These are phyloP conservation scores for Globisporangium recalcitrans DNA, from an alignment of 352 stramenopile genomes.

Conservation along the genomic window DNA sequence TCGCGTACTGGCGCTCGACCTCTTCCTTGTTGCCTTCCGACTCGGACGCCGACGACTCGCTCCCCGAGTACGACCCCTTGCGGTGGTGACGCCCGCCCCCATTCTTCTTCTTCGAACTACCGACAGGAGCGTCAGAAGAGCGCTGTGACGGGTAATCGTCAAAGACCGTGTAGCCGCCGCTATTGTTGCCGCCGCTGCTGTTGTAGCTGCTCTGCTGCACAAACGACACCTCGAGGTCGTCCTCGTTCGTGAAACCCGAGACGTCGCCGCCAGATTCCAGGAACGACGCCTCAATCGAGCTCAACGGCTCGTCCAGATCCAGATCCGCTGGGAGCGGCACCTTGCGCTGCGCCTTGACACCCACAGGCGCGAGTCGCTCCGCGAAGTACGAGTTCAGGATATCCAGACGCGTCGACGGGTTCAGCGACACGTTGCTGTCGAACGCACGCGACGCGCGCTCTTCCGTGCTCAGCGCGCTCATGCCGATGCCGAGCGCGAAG, in stretches of 20 bases:
- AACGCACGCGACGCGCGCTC: constrained; percentile 67
- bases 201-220: constrained; percentile 44
- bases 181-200: constrained; percentile 4
- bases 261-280: constrained; percentile 70
- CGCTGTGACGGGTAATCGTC: constrained; percentile 16
- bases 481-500: constrained; percentile 53
- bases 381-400: constrained; percentile 74
- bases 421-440: constrained; percentile 41
- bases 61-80: constrained; percentile 31
- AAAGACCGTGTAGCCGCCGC: constrained; percentile 21
- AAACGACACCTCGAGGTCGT: constrained; percentile 82
- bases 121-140: background rate
- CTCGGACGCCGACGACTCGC: constrained; percentile 30
- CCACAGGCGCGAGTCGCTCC: constrained; percentile 84
- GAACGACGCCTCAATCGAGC: constrained; percentile 56
- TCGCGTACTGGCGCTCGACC: constrained; percentile 33
- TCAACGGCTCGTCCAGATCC: constrained; percentile 59
- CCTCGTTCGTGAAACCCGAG: constrained; percentile 50
- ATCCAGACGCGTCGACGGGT: constrained; percentile 38
- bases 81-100: constrained; percentile 28
- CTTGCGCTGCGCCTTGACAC: constrained; percentile 88
- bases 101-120: constrained; percentile 20
- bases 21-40: constrained; percentile 41
- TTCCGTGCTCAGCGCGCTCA: constrained; percentile 46
- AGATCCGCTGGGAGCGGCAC: constrained; percentile 86